A percentile compares a stretch with the other conserved stretches of the same genome.
Conservation (phyloP, 129 eudicot genomes). For the Solidago caesia region DNA sequence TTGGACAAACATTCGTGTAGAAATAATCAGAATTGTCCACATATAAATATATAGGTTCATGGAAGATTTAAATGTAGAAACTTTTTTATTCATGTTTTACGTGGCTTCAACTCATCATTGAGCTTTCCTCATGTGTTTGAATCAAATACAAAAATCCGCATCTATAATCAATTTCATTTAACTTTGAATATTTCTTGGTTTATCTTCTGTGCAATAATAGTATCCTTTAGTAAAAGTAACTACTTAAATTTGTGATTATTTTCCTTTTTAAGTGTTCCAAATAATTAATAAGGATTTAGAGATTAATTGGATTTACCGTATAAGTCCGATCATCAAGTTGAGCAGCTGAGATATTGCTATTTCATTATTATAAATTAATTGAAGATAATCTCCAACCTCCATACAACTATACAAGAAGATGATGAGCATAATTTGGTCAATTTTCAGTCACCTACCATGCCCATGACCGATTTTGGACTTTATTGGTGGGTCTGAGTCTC, state of each 20-base stretch:
- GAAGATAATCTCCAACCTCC: neutral
- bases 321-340: neutral
- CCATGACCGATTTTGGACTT: no score
- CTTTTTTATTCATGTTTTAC: no score
- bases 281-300: neutral
- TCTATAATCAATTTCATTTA: no score
- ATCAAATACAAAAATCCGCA: no score
- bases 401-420: no score
- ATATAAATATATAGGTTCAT: no score
- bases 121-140: neutral
- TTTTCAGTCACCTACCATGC: no score
- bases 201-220: neutral
- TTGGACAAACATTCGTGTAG: neutral
- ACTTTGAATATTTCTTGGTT: neutral
- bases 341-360: neutral
- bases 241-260: neutral
- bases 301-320: neutral
- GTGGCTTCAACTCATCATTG: neutral
- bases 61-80: no score
- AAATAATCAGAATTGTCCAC: neutral
- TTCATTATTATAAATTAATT: slow-evolving; percentile 2
- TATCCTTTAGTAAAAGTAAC: neutral
- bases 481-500: no score
- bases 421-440: no score
- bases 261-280: neutral